Evolutionary conservation across 345 rosid species (phyloP).

Genomic region (Populus tremula): DNA sequence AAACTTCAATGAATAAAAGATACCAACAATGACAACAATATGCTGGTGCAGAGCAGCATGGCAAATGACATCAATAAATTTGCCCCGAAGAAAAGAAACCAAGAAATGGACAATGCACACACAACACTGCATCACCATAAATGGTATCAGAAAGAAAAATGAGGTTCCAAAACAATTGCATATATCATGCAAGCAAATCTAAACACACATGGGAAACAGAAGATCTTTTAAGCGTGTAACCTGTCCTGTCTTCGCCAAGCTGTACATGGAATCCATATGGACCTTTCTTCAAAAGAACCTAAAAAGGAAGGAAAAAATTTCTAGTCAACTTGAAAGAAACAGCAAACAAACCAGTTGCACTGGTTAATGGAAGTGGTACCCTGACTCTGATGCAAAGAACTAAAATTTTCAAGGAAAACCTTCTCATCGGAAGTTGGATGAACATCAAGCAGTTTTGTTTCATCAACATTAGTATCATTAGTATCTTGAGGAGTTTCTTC

Average conservation of each 20-base stretch:
- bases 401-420: slow-evolving; percentile 42
- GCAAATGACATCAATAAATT: not conserved
- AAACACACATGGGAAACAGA: slow-evolving; percentile 64
- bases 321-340: slow-evolving; percentile 5
- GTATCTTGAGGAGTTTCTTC: slow-evolving; percentile 49
- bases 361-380: not conserved
- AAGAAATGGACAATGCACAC: not conserved
- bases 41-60: not conserved
- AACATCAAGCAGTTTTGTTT: slow-evolving; percentile 82
- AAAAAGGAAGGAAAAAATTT: not conserved
- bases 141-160: not conserved
- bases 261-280: slow-evolving; percentile 92
- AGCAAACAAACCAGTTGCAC: not conserved
- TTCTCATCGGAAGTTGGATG: slow-evolving; percentile 77
- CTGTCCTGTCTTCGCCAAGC: slow-evolving; percentile 85
- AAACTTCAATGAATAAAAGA: not conserved
- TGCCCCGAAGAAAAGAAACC: not conserved
- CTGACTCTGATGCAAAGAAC: not conserved
- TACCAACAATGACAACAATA: not conserved
- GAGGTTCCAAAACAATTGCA: not conserved
- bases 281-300: slow-evolving; percentile 87
- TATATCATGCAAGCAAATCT: not conserved
- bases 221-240: slow-evolving; percentile 71
- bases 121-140: not conserved
- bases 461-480: slow-evolving; percentile 37